Conservation (phyloP, 768 basidiomycete genomes). For the Lentinus brumalis region DNA sequence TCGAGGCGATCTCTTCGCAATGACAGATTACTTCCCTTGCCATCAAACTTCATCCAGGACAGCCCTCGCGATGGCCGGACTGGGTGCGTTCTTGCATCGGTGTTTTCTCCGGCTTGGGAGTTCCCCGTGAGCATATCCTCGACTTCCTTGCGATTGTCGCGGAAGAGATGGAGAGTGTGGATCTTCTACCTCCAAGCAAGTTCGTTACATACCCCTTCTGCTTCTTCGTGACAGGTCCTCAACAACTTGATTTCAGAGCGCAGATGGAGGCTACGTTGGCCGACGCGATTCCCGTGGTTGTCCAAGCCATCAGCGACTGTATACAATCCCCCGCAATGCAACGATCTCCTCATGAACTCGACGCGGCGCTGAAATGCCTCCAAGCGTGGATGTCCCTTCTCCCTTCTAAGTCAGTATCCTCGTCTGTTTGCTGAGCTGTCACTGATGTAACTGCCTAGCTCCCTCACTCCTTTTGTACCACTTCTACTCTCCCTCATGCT, state of each 20-base stretch:
- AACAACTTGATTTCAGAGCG: conserved; percentile 40
- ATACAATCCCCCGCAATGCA: conserved; percentile 42
- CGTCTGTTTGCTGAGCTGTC: background rate
- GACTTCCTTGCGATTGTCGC: conserved; percentile 84
- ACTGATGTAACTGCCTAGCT: conserved; percentile 40
- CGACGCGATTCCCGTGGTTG: conserved; percentile 70
- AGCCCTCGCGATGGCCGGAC: conserved; percentile 66
- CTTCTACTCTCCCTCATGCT: conserved; percentile 54
- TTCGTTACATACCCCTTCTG: conserved; percentile 38
- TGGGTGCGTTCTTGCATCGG: conserved; percentile 73
- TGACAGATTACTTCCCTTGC: conserved; percentile 67
- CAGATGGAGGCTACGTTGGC: conserved; percentile 66
- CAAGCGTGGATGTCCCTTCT: conserved; percentile 81
- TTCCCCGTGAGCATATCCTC: conserved; percentile 59
- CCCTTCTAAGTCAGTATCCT: conserved; percentile 53
- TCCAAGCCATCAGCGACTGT: conserved; percentile 63
- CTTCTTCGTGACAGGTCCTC: background rate
- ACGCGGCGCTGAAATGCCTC: conserved; percentile 75
- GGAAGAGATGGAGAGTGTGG: conserved; percentile 78
- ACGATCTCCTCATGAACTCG: conserved; percentile 49
- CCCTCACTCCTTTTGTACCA: conserved; percentile 68
- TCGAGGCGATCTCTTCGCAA: background rate
- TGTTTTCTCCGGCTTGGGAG: conserved; percentile 60
- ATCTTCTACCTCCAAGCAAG: conserved; percentile 74
- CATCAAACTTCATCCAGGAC: conserved; percentile 63